Evolutionary conservation across 2,329 filamentous ascomycete genomes (phyloP), one percentile per base, ranked within the genome.

Genomic region (Fusarium globosum): DNA sequence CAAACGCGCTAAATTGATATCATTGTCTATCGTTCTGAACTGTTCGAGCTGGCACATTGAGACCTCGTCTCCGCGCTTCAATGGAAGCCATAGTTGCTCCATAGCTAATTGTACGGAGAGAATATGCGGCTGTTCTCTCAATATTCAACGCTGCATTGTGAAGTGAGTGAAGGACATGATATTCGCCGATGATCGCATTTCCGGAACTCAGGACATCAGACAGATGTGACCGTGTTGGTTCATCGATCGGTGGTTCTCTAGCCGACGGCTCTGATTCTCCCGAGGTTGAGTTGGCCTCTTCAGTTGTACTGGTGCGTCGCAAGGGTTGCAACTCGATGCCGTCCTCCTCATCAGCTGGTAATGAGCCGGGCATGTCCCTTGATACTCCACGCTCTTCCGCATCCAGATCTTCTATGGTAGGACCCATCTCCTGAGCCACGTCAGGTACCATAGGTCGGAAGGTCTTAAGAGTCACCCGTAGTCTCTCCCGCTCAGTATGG

Each of bases 401-500:
- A 72, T 90, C 89, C 59, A 87, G 79, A 70, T 89, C 87, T 75
- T 90, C 87, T 55, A 81, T 59, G 13, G 80, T 81, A 13, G 80
- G 80, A 20, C 68, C 73, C 39, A 75, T 61, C 28, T 81, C 80
- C 39, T 73, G 76, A 16, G 74, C 73, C 35, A 78, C 51, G n/a
- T 80, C 78, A 3, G 78, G 79, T 23, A 80, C 68, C 61, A 83
- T 73, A 33, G 80, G 77, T 43, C 79, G 75, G 73, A 83, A 83
- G 42, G 82, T 82, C 61, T 83, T 83, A 12, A 89, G 82, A 20
- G 83, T 81, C 56, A 86, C 85, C 38, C 87, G 85, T 28, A 92
- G 81, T 64, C 85, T 86, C 75, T 91, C 89, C 69, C 87, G 85
- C 76, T 92, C 89, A 51, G 88, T 84, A 76, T 90, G 89, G 16